A percentile compares a stretch with the other conserved stretches of the same genome.
These are phyloP conservation scores for Acacia pycnantha DNA, from an alignment of 331 rosid species.

Conservation along the genomic window DNA sequence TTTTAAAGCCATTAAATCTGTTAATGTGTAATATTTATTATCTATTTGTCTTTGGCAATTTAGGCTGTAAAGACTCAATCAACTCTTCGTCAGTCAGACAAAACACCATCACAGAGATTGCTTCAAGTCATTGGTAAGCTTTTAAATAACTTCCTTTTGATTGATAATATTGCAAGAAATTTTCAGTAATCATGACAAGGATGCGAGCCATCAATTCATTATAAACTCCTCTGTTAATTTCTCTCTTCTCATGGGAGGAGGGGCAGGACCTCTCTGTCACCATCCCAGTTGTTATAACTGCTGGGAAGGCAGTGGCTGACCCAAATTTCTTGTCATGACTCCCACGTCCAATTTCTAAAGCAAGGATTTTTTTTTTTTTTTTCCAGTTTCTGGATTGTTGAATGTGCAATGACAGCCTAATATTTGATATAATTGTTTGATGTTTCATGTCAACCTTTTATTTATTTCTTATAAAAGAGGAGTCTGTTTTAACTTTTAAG, in stretches of 20 bases:
- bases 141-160: slow-evolving; percentile 12
- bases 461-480: no score
- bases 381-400: no score
- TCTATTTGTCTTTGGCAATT: slow-evolving; percentile 27
- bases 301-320: background rate
- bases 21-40: slow-evolving; percentile 15
- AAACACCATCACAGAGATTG: slow-evolving; percentile 59
- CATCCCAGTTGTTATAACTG: background rate
- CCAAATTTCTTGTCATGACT: background rate
- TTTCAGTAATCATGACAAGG: background rate
- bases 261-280: background rate
- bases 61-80: slow-evolving; percentile 70
- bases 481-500: no score
- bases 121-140: slow-evolving; percentile 93
- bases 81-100: slow-evolving; percentile 65
- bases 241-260: background rate
- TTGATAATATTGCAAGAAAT: background rate
- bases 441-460: no score
- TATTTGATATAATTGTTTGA: no score
- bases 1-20: background rate
- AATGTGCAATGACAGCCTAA: no score
- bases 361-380: no score
- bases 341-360: background rate
- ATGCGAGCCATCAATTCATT: background rate
- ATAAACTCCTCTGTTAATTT: background rate